Conservation (phyloP, 169 alveolate species). For the Eimeria necatrix region DNA sequence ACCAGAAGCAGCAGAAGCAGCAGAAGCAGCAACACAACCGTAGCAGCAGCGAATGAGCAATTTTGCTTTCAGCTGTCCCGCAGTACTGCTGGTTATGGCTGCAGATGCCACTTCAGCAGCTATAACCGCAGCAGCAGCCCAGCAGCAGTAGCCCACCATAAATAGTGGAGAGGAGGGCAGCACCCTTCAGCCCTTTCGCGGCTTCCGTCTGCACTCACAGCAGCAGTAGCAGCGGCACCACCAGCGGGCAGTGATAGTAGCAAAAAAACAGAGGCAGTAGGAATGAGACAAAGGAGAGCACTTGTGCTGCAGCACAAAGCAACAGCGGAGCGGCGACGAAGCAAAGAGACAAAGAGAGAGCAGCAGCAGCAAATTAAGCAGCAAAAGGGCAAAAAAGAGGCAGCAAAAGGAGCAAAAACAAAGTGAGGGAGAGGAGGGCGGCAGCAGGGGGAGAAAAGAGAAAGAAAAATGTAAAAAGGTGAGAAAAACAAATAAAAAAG, state of each 20-base stretch:
- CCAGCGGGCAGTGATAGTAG: background rate
- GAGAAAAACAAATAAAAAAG: background rate
- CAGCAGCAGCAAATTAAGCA: background rate
- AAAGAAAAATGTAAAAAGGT: background rate
- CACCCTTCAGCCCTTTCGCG: conserved; percentile 66
- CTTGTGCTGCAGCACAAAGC: background rate
- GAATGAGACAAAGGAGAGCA: background rate
- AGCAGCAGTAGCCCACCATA: conserved; percentile 56
- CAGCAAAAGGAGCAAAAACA: background rate
- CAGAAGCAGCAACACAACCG: background rate
- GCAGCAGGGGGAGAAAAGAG: background rate
- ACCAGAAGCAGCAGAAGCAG: background rate
- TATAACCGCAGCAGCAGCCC: background rate
- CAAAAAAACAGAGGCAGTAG: background rate
- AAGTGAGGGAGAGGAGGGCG: background rate
- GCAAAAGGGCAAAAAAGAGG: background rate
- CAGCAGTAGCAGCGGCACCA: background rate
- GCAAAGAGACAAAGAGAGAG: too few relatives aligned
- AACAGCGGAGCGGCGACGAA: background rate
- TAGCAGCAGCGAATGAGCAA: background rate
- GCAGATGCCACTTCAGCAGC: background rate
- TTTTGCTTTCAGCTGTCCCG: background rate
- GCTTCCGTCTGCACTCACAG: conserved; percentile 64
- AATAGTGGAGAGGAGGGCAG: conserved; percentile 74
- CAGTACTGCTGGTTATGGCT: background rate